Conservation (phyloP, 2,329 filamentous ascomycete species). For the Clarireedia sp. region DNA sequence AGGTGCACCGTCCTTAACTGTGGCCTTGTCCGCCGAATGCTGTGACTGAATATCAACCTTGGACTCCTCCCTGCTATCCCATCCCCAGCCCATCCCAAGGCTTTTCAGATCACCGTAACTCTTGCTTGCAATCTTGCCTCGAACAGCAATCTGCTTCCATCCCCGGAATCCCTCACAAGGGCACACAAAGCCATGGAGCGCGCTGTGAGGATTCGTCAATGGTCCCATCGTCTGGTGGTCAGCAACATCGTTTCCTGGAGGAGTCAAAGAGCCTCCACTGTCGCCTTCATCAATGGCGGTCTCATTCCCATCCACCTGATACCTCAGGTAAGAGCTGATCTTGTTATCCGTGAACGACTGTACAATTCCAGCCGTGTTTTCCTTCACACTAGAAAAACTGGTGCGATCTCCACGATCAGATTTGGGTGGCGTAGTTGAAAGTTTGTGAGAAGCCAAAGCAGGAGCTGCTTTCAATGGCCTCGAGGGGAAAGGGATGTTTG, state of each 20-base stretch:
- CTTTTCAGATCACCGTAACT: conserved; percentile 53
- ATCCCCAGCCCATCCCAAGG: conserved; percentile 46
- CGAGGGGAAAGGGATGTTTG: conserved; percentile 2
- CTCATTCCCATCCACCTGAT: conserved; percentile 24
- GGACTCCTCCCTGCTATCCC: conserved; percentile 26
- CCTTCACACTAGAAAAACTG: conserved; percentile 28
- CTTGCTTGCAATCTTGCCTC: conserved; percentile 47
- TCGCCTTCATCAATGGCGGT: conserved; percentile 38
- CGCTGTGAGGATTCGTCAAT: conserved; percentile 41
- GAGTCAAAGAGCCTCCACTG: conserved; percentile 12
- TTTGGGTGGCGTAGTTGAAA: conserved; percentile 12
- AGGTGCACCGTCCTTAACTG: conserved; percentile 23
- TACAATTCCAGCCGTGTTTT: conserved; percentile 33
- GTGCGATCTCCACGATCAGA: conserved; percentile 26
- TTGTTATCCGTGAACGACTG: conserved; percentile 58
- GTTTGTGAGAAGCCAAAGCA: conserved; percentile 3
- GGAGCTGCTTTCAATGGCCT: conserved; percentile 7
- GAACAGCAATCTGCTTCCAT: conserved; percentile 55
- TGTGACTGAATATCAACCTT: background rate
- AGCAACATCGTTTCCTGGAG: conserved; percentile 17
- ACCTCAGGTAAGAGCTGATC: conserved; percentile 42
- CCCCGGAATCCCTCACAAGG: conserved; percentile 50
- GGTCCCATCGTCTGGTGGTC: conserved; percentile 14
- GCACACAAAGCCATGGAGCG: conserved; percentile 50
- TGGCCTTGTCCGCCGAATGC: conserved; percentile 4